Evolutionary conservation across 768 basidiomycete species (phyloP), one percentile per base, ranked within the genome.

Genomic region (Amyloporia xantha): DNA sequence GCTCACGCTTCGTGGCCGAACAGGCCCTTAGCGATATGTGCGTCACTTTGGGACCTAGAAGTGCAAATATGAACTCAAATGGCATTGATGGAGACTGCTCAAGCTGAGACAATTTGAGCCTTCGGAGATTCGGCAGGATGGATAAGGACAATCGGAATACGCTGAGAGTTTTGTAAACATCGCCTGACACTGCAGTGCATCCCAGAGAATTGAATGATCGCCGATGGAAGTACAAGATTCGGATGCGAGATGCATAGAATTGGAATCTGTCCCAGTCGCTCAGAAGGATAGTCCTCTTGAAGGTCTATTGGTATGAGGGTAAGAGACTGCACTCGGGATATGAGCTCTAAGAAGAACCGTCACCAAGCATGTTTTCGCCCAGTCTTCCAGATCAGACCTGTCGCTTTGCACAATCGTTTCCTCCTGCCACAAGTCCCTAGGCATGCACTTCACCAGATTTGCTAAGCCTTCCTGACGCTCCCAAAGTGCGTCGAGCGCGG

Each of bases 391-490:
- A n/a, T n/a, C n/a, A n/a, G n/a, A n/a, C n/a, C n/a, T n/a, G n/a
- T n/a, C n/a, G n/a, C n/a, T n/a, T 33, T 33, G 30, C 30, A 7
- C 7, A 33, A 33, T 33, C 15, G 30, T 33, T 33, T 33, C 15
- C 38, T 39, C 17, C 39, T 42, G 26, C 49, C 49, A 50, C 4
- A 50, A 26, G 28, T 45, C 30, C 19, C 11, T 15, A 13, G 49
- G 43, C 49, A 50, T 50, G 43, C 41, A 44, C 20, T 30, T 12
- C 12, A 50, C 38, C 17, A 50, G 43, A 23, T 44, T 44, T 3
- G 6, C 43, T 4, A 50, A 19, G 24, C 43, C 49, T 9, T 36
- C 19, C 35, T 50, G 49, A 33, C 7, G 30, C 12, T 27, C 17
- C 49, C 49, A 50, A 21, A 50, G 33, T 11, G 15, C 42, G 30